phyloP scores from a whole-genome alignment of 1,284 basidiomycete genomes.

The Trichosporon asahii region DNA sequence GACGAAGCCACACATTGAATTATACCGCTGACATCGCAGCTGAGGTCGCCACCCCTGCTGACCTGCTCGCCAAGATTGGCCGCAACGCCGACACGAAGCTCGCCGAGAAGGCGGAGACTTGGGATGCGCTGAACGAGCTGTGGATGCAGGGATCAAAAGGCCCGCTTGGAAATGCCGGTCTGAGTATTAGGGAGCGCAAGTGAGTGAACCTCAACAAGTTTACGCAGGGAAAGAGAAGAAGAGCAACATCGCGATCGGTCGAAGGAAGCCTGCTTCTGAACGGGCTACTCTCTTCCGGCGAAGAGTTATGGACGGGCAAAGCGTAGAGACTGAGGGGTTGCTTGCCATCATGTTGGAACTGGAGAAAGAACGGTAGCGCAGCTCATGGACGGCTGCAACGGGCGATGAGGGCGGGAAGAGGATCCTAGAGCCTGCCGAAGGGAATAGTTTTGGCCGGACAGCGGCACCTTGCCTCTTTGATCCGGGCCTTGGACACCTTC shows the following conservation, averaged over 20 bases:
- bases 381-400: too few species aligned
- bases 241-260: not conserved
- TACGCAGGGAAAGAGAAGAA: not conserved
- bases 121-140: slow-evolving; percentile 40
- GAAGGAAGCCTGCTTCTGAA: too few species aligned
- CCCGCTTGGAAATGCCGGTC: slow-evolving; percentile 36
- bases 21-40: slow-evolving; percentile 19
- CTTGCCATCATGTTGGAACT: too few species aligned
- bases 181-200: slow-evolving; percentile 41
- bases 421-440: too few species aligned
- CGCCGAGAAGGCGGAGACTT: slow-evolving; percentile 33
- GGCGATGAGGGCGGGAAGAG: too few species aligned
- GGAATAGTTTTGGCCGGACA: too few species aligned
- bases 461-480: too few species aligned
- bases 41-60: slow-evolving; percentile 33
- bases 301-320: too few species aligned
- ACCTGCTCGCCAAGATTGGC: slow-evolving; percentile 41
- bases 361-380: too few species aligned
- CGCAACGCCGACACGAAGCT: slow-evolving; percentile 44
- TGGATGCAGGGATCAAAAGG: slow-evolving; percentile 33
- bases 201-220: slow-evolving; percentile 31
- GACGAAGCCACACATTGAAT: not conserved
- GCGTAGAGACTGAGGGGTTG: too few species aligned
- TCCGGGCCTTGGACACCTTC: too few species aligned
- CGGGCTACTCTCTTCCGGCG: too few species aligned